A percentile compares a stretch with the other conserved stretches of the same genome.
Evolutionary conservation across 2,329 filamentous ascomycete species (phyloP).

Genomic region (Teratosphaeria zuluensis): DNA sequence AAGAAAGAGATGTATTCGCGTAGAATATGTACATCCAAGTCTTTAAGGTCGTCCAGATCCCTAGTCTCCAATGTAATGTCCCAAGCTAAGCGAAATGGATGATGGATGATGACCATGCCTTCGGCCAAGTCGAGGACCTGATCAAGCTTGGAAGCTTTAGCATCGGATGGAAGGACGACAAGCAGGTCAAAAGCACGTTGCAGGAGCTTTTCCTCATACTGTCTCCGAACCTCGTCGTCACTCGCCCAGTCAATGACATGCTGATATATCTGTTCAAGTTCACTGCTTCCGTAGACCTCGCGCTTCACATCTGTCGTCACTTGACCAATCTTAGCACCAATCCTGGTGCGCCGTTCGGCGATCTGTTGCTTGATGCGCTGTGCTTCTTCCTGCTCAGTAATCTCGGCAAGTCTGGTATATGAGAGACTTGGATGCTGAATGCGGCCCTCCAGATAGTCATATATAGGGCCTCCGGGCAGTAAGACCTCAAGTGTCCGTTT

Average conservation of each 20-base stretch:
- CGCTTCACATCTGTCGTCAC: conserved; percentile 81
- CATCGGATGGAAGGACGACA: conserved; percentile 53
- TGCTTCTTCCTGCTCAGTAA: conserved; percentile 77
- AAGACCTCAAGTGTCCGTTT: conserved; percentile 66
- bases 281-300: conserved; percentile 68
- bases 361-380: conserved; percentile 84
- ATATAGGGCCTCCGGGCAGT: conserved; percentile 72
- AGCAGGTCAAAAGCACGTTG: conserved; percentile 72
- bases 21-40: conserved; percentile 70
- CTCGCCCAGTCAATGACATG: conserved; percentile 81
- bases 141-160: conserved; percentile 61
- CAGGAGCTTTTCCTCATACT: conserved; percentile 84
- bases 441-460: conserved; percentile 71
- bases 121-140: conserved; percentile 68
- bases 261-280: conserved; percentile 70
- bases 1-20: conserved; percentile 76
- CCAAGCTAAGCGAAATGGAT: conserved; percentile 85
- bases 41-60: conserved; percentile 62
- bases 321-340: conserved; percentile 73
- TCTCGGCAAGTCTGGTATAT: conserved; percentile 72
- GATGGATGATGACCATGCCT: conserved; percentile 94
- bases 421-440: conserved; percentile 70
- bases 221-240: conserved; percentile 74
- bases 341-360: conserved; percentile 73
- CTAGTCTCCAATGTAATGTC: conserved; percentile 83